Conservation (phyloP, 2,329 filamentous ascomycete species). For the Diaporthe amygdali region DNA sequence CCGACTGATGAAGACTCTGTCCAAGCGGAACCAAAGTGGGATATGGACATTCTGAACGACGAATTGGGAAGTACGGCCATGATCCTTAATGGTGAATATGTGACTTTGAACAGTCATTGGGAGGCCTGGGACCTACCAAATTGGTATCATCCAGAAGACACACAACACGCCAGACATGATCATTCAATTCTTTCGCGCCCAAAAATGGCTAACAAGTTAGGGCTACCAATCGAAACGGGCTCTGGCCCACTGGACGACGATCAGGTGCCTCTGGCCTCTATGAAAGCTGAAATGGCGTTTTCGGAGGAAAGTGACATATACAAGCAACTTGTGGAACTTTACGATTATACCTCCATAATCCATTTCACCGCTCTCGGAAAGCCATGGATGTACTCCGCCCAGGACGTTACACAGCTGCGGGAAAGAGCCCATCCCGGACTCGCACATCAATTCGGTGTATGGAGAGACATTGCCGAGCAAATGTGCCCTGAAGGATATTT, state of each 20-base stretch:
- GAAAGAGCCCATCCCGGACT: neutral
- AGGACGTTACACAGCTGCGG: neutral
- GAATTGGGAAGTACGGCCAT: neutral
- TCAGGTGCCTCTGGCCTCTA: neutral
- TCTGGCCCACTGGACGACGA: too few species aligned
- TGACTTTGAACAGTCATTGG: constrained; percentile 7
- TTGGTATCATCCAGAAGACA: neutral
- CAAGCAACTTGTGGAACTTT: neutral
- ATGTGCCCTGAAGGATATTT: neutral
- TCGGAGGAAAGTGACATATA: neutral
- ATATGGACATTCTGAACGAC: constrained; percentile 4
- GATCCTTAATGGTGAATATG: constrained; percentile 9
- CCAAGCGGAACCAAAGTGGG: neutral
- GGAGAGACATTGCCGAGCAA: neutral
- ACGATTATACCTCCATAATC: neutral
- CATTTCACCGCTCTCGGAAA: constrained; percentile 5
- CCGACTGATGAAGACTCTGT: neutral
- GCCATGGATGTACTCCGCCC: neutral
- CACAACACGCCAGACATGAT: neutral
- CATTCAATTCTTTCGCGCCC: accelerated
- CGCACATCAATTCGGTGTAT: neutral
- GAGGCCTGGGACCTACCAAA: neutral
- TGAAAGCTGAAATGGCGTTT: too few species aligned
- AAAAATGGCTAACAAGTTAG: neutral
- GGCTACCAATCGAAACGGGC: neutral